Evolutionary conservation across 2,329 filamentous ascomycete species (phyloP).

Genomic region (Monilinia fructicola): DNA sequence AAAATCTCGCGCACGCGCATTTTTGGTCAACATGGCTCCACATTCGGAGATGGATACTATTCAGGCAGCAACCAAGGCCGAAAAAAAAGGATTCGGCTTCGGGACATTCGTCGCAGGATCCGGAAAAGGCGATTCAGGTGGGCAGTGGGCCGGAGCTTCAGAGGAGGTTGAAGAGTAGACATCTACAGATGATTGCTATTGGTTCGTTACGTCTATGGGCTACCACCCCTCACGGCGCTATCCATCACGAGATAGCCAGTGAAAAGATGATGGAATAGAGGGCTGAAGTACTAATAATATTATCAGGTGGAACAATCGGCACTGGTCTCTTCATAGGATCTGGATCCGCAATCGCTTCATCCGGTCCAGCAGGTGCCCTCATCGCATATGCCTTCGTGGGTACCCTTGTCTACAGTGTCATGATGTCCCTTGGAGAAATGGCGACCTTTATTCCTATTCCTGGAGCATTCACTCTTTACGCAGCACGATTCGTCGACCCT

Average conservation of each 20-base stretch:
- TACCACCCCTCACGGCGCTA: slow-evolving; percentile 24
- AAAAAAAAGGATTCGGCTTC: slow-evolving; percentile 18
- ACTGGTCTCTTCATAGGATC: slow-evolving; percentile 72
- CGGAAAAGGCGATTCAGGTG: slow-evolving; percentile 19
- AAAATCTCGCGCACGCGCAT: slow-evolving; percentile 8
- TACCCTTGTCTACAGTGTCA: slow-evolving; percentile 71
- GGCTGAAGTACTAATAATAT: slow-evolving; percentile 4
- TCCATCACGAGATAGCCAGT: slow-evolving; percentile 6
- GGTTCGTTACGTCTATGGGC: slow-evolving; percentile 34
- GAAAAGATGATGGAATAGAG: slow-evolving; percentile 5
- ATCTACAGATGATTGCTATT: slow-evolving; percentile 68
- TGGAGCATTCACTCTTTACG: slow-evolving; percentile 75
- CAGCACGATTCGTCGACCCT: slow-evolving; percentile 72
- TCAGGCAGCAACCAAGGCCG: slow-evolving; percentile 8
- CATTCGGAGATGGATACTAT: slow-evolving; percentile 10
- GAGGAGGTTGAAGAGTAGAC: slow-evolving; percentile 52
- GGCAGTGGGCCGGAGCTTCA: slow-evolving; percentile 21
- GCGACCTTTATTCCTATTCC: slow-evolving; percentile 74
- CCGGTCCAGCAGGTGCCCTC: slow-evolving; percentile 65
- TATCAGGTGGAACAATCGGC: slow-evolving; percentile 62
- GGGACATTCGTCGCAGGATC: slow-evolving; percentile 17
- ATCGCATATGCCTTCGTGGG: slow-evolving; percentile 71
- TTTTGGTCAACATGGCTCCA: slow-evolving; percentile 12
- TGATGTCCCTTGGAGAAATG: slow-evolving; percentile 70
- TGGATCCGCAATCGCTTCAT: slow-evolving; percentile 59